These are phyloP conservation scores for Trichophyton equinum DNA, from an alignment of 2,329 filamentous ascomycete genomes.

Conservation along the genomic window DNA sequence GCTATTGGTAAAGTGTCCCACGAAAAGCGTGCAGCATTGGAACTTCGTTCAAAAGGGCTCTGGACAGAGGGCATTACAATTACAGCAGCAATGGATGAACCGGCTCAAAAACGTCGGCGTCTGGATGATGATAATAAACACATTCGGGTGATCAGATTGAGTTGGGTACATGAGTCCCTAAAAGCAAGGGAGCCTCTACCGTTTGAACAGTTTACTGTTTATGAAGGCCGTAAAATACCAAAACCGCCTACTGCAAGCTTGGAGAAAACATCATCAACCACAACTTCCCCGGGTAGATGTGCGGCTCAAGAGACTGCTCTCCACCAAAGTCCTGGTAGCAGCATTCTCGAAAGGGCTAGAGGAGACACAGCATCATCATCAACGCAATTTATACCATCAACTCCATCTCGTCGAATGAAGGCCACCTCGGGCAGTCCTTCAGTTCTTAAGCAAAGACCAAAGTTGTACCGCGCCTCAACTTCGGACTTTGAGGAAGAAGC, in stretches of 20 bases:
- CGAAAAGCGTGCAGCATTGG: constrained; percentile 60
- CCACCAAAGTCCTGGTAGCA: constrained; percentile 8
- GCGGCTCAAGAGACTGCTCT: constrained; percentile 1
- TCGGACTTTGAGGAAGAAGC: constrained; percentile 56
- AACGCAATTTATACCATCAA: constrained; percentile 2
- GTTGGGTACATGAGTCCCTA: constrained; percentile 43
- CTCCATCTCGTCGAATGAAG: neutral
- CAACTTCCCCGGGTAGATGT: constrained; percentile 3
- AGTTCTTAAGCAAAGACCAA: constrained; percentile 25
- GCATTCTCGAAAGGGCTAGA: constrained; percentile 44
- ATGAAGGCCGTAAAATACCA: constrained; percentile 29
- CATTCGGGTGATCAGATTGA: constrained; percentile 38
- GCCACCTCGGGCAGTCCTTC: constrained; percentile 10
- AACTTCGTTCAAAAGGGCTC: constrained; percentile 58
- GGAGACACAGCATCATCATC: constrained; percentile 29
- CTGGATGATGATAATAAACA: constrained; percentile 8
- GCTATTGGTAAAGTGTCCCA: constrained; percentile 62
- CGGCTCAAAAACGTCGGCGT: constrained; percentile 21
- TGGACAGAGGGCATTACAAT: constrained; percentile 29
- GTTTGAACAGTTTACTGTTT: constrained; percentile 39
- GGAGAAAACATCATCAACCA: constrained; percentile 8
- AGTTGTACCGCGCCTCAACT: constrained; percentile 57
- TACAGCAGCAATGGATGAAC: constrained; percentile 6
- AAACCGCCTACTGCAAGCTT: constrained; percentile 3
- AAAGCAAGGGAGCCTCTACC: constrained; percentile 33